These are phyloP conservation scores for Termitomyces sp. DNA, from an alignment of 768 basidiomycete genomes.

Conservation along the genomic window DNA sequence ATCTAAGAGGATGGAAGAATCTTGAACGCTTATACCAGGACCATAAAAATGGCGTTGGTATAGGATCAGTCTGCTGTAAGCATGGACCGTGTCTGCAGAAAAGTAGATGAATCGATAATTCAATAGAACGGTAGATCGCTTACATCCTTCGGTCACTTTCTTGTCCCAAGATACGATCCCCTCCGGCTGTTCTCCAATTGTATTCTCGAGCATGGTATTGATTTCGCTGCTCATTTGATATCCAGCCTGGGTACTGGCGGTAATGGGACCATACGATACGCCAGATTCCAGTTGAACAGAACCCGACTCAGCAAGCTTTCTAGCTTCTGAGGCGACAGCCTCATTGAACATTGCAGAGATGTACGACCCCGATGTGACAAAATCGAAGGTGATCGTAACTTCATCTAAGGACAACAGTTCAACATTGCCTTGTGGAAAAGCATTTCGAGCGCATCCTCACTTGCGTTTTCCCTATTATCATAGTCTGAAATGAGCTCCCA, in stretches of 20 bases:
- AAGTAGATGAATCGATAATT: not conserved
- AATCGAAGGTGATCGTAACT: not conserved
- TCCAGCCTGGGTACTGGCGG: not conserved
- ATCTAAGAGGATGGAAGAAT: not conserved
- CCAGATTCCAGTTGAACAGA: not conserved
- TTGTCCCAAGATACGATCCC: not conserved
- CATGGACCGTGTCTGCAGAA: not conserved
- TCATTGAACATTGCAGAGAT: not conserved
- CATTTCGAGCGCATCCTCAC: not conserved
- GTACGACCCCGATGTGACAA: not conserved
- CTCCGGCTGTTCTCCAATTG: not conserved
- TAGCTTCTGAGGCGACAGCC: not conserved
- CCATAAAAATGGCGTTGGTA: constrained; percentile 7
- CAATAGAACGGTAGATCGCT: not conserved
- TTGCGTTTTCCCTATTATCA: constrained; percentile 1
- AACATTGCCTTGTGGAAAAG: not conserved
- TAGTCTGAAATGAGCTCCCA: constrained; percentile 4
- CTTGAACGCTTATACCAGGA: constrained; percentile 6
- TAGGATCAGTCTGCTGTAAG: constrained; percentile 1
- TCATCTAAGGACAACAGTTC: not conserved
- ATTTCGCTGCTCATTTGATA: not conserved
- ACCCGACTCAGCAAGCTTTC: not conserved
- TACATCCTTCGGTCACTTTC: not conserved
- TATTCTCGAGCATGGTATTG: not conserved
- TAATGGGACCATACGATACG: constrained; percentile 8